These are phyloP conservation scores for Aspergillus thermomutatus DNA, from an alignment of 2,329 filamentous ascomycete species.

Conservation along the genomic window DNA sequence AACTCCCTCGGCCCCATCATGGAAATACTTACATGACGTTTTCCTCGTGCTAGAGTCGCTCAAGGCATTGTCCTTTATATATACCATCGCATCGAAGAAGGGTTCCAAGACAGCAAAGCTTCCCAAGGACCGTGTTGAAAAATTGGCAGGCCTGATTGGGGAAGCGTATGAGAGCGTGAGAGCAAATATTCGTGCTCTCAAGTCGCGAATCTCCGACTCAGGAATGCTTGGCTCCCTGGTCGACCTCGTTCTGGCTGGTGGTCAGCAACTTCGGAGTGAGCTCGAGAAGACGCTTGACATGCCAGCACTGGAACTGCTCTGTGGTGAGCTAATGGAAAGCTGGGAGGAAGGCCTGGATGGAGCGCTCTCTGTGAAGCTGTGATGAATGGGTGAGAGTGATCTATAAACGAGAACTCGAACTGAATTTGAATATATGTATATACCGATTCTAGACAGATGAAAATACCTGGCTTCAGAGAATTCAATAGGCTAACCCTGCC, in stretches of 20 bases:
- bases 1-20: constrained; percentile 33
- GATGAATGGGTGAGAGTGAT: constrained; percentile 2
- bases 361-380: constrained; percentile 31
- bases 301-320: constrained; percentile 41
- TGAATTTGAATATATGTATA: neutral
- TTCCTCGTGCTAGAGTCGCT: constrained; percentile 41
- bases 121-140: constrained; percentile 33
- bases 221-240: constrained; percentile 42
- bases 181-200: constrained; percentile 34
- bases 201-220: constrained; percentile 35
- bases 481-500: neutral
- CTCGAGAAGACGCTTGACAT: constrained; percentile 37
- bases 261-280: constrained; percentile 24
- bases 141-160: constrained; percentile 21
- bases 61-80: constrained; percentile 36
- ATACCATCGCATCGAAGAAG: constrained; percentile 30
- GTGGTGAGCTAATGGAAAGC: constrained; percentile 45
- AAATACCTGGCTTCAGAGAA: neutral
- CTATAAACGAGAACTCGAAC: neutral
- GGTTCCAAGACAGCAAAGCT: constrained; percentile 28
- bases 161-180: constrained; percentile 34
- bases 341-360: constrained; percentile 46
- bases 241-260: constrained; percentile 33
- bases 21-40: constrained; percentile 40
- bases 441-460: neutral